Base-by-base conservation (phyloP, 257 asterid genomes). In the Solanum phureja region DNA sequence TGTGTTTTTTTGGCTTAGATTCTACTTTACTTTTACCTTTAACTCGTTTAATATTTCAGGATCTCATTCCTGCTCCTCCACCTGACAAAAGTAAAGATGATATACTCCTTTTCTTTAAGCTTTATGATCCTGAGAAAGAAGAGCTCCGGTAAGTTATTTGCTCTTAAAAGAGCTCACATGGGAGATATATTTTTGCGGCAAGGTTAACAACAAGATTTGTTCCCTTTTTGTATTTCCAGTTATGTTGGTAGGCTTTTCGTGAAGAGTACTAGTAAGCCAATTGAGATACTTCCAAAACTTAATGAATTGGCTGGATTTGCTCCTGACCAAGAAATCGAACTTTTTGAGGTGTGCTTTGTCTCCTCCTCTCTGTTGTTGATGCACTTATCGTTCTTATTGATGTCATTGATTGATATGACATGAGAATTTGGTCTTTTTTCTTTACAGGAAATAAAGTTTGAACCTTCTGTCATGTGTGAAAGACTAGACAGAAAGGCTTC, bases 381-480 rank as follows among this genome's bases (percentile, higher is more conserved):
- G 34, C 21, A 24, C 49, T 60, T 19, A 16, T 44, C 24, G 34
- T 38, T 76, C 73, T 46, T 88, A 35, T 34, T 56, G 58, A 72
- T 16, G 31, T 44, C 46, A 33, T 52, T 33, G 44, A 9, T 77
- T 58, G 24, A 62, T 35, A 23, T 49, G 7, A 3, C 37, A 29
- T 89, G 18, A n/a, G 27, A 66, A 35, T 64, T 89, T 79, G 24
- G 84, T 74, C 68, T 90, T 68, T 66, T 35, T 40, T 79, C 52
- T 86, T 18, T 86, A 44, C 92, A 97, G 99, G 99, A 97, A 91
- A 94, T 97, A 69, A 97, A 95, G 87, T 97, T 93, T 89, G 99
- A 96, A 93, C 98, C 99, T 42, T 82, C 92, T 89, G 98, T 97
- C 89, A 97, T 97, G 99, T 97, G 99, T 86, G 99, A 95, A 89